Percentiles rank a stretch among this genome's conserved stretches.
phyloP scores from a whole-genome alignment of 1,139 yeast genomes.

The Wickerhamomyces sp. region DNA sequence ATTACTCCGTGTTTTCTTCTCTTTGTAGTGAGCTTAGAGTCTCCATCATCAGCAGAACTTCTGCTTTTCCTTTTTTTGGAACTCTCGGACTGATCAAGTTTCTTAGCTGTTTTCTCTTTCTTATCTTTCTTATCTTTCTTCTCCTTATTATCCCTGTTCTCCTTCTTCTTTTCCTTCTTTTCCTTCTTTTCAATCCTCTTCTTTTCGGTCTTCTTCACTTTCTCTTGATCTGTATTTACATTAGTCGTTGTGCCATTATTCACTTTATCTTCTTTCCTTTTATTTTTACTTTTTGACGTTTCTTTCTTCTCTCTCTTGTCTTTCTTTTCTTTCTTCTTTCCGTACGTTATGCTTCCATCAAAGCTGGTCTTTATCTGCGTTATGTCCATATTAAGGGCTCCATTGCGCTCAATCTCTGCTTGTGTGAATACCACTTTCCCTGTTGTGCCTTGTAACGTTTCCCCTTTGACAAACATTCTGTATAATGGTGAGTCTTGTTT shows the following conservation, averaged over 20 bases:
- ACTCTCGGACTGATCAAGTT: conserved; percentile 15
- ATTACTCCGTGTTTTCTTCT: not conserved
- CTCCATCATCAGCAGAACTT: not conserved
- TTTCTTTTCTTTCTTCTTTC: conserved; percentile 10
- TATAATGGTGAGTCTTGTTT: conserved; percentile 58
- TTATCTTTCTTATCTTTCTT: conserved; percentile 20
- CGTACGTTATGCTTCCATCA: conserved; percentile 1
- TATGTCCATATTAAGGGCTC: conserved; percentile 6
- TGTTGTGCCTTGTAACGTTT: conserved; percentile 75
- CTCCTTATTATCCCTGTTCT: conserved; percentile 19
- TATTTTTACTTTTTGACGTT: conserved; percentile 23
- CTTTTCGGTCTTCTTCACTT: conserved; percentile 38
- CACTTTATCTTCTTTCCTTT: conserved; percentile 19
- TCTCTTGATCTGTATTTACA: conserved; percentile 33
- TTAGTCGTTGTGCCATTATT: conserved; percentile 16
- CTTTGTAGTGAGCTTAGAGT: not conserved
- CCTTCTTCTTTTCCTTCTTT: conserved; percentile 25
- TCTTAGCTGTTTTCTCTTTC: conserved; percentile 20
- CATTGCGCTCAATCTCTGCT: conserved; percentile 10
- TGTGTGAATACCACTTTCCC: conserved; percentile 28
- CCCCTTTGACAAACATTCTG: conserved; percentile 79
- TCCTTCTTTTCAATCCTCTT: conserved; percentile 34
- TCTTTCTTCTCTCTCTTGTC: conserved; percentile 12
- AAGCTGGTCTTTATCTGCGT: conserved; percentile 14
- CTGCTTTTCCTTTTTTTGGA: conserved; percentile 13